Base-by-base conservation (phyloP, 176 grass and related monocot genomes). In the Tillandsia leiboldiana region DNA sequence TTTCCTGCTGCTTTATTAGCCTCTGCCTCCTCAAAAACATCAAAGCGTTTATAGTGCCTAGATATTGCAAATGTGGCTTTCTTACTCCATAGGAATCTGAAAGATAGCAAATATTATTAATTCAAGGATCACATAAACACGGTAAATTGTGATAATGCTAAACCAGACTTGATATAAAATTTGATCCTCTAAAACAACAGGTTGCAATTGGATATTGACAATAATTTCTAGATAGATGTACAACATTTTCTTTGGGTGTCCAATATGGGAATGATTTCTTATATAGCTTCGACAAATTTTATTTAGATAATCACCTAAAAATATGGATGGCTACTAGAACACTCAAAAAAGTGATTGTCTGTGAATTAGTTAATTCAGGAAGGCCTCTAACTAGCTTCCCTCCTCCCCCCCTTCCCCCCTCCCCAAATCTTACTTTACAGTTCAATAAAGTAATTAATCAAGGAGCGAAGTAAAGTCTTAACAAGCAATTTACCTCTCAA, bases 1-100 rank as follows among this genome's bases (percentile, higher is more conserved):
- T 99, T 99, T 80, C 82, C 90, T 68, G 90, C 95, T 75, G 83
- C 90, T 71, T 94, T 99, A 77, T 99, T 99, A 27, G 95, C 95
- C 82, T 99, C 95, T 56, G 90, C 90, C 81, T 99, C 95, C 65
- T 99, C 95, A 82, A 90, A 99, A 65, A 99, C 87, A 71, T 99
- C 95, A 72, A 99, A 99, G 65, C 95, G 90, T 64, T 82, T 90
- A 83, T 99, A 99, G 72, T 99, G 95, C 70, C 95, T 88, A 8
- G 95, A 99, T 77, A 99, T 99, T 64, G 90, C 87, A 14, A 99
- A 82, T 66, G 80, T 99, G 29, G 83, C 70, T 76, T 90, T 90
- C 70, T 82, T 90, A 80, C 95, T 81, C 95, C 95, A 99, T 69
- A 99, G 85, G 85, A 94, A 99, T 84, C 95, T 99, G 82, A 71